phyloP scores from a whole-genome alignment of 768 basidiomycete genomes.

The Basidioascus undulatus region DNA sequence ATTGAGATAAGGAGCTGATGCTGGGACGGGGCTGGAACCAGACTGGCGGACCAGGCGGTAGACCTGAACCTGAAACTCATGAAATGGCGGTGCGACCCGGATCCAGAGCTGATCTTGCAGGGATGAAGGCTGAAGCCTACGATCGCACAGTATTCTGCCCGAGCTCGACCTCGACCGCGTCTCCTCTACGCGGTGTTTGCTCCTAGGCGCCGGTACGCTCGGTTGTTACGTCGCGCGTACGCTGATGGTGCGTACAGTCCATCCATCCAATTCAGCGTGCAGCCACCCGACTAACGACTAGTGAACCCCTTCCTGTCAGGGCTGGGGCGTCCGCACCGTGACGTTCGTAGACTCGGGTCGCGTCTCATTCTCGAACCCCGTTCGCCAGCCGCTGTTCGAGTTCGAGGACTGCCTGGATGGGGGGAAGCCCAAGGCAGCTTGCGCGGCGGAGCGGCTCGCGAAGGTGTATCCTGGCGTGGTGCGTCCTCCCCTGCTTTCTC shows the following conservation, averaged over 20 bases:
- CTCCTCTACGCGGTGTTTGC: constrained; percentile 47
- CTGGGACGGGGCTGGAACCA: constrained; percentile 17
- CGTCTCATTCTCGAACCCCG: constrained; percentile 93
- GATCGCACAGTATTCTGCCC: constrained; percentile 74
- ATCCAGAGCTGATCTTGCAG: no score
- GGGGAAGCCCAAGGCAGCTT: constrained; percentile 78
- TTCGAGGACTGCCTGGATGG: constrained; percentile 82
- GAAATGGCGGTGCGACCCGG: no score
- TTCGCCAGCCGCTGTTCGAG: constrained; percentile 85
- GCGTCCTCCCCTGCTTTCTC: constrained; percentile 15
- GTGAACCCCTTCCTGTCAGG: constrained; percentile 26
- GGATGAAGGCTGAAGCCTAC: no score
- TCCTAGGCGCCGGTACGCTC: constrained; percentile 85
- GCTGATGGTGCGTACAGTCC: constrained; percentile 40
- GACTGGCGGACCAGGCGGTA: constrained; percentile 88
- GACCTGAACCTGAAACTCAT: constrained; percentile 92
- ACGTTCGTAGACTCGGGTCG: constrained; percentile 74
- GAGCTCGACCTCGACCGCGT: constrained; percentile 70
- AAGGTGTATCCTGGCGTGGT: constrained; percentile 86
- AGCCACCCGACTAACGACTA: neutral
- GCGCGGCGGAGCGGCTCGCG: constrained; percentile 61
- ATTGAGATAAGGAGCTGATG: no score
- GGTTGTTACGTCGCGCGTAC: constrained; percentile 88
- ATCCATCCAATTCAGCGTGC: neutral
- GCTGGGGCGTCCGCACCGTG: constrained; percentile 85